These are phyloP conservation scores for Berkeleyomyces rouxiae DNA, from an alignment of 2,329 filamentous ascomycete species.

Conservation along the genomic window DNA sequence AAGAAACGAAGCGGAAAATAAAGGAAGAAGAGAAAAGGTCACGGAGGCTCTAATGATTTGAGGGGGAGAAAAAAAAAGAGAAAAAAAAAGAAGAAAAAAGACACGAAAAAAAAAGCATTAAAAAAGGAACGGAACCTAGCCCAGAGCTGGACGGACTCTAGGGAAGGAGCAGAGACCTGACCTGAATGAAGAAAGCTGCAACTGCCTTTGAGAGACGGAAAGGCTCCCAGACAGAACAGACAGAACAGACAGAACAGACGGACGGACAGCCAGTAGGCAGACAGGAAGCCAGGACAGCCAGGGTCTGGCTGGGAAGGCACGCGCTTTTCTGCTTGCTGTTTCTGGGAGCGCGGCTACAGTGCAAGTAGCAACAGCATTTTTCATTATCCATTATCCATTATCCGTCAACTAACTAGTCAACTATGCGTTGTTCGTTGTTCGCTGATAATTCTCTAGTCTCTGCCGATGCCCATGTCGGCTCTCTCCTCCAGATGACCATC, in stretches of 20 bases:
- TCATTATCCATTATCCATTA: not conserved
- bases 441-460: too few species aligned
- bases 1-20: not conserved
- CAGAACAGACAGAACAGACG: not conserved
- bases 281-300: not conserved
- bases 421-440: not conserved
- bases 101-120: not conserved
- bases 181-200: not conserved
- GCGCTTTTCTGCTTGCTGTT: not conserved
- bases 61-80: not conserved
- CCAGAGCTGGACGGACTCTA: not conserved
- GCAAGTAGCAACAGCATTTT: too few species aligned
- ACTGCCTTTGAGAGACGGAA: not conserved
- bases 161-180: not conserved
- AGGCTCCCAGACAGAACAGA: not conserved
- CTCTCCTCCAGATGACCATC: too few species aligned
- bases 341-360: not conserved
- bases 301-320: not conserved
- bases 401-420: not conserved
- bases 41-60: not conserved
- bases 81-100: not conserved
- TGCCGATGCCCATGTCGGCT: too few species aligned
- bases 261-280: not conserved
- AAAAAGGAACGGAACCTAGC: not conserved
- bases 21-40: not conserved